A percentile compares a stretch with the other conserved stretches of the same genome.
Evolutionary conservation across 169 alveolate genomes (phyloP).

Genomic region (Cryptosporidium meleagridis): DNA sequence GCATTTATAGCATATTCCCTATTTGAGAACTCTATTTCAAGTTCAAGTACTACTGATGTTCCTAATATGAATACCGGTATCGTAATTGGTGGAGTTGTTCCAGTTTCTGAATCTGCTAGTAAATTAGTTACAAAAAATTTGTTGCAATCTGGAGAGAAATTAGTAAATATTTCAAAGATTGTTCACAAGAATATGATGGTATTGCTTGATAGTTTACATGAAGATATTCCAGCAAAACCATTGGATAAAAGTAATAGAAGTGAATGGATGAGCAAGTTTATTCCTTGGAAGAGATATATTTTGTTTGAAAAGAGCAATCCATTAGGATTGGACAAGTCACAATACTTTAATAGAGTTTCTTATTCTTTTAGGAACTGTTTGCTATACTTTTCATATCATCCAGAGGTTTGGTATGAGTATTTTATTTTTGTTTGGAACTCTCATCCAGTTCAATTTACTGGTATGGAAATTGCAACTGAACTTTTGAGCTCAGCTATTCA

Average conservation of each 20-base stretch:
- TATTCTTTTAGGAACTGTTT: slow-evolving; percentile 59
- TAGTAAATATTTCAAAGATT: slow-evolving; percentile 45
- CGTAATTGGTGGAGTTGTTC: neutral
- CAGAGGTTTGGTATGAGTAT: slow-evolving; percentile 69
- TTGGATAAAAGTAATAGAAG: slow-evolving; percentile 23
- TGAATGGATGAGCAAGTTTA: slow-evolving; percentile 45
- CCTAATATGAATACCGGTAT: neutral
- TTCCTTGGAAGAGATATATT: slow-evolving; percentile 65
- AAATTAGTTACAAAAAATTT: slow-evolving; percentile 48
- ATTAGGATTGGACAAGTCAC: slow-evolving; percentile 20
- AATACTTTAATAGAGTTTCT: slow-evolving; percentile 60
- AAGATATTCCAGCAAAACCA: slow-evolving; percentile 65
- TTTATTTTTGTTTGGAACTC: slow-evolving; percentile 72
- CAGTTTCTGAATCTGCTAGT: slow-evolving; percentile 54
- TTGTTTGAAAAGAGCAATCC: slow-evolving; percentile 56
- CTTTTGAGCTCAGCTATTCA: slow-evolving; percentile 55
- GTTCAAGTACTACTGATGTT: slow-evolving; percentile 14
- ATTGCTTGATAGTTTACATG: slow-evolving; percentile 15
- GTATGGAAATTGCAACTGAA: slow-evolving; percentile 56
- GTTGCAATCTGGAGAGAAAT: slow-evolving; percentile 63
- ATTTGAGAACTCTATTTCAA: slow-evolving; percentile 61
- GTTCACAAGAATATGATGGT: slow-evolving; percentile 49
- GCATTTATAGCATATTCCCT: slow-evolving; percentile 72
- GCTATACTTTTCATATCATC: slow-evolving; percentile 61
- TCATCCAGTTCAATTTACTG: slow-evolving; percentile 55